A percentile compares a stretch with the other conserved stretches of the same genome.
Evolutionary conservation across 768 basidiomycete species (phyloP).

Genomic region (Infundibulicybe gibba): DNA sequence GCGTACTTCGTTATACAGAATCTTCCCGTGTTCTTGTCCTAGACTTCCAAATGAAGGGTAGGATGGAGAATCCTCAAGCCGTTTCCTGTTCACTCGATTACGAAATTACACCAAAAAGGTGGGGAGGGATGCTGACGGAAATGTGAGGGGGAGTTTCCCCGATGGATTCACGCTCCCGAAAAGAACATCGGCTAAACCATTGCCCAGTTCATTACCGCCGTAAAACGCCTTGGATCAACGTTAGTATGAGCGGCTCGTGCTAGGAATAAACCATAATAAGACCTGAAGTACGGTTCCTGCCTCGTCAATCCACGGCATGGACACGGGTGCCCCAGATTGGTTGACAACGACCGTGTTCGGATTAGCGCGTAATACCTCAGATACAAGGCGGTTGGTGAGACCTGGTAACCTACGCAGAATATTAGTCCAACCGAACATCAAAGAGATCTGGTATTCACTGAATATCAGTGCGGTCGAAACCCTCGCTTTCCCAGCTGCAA

Average conservation of each 20-base stretch:
- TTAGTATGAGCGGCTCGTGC: not conserved
- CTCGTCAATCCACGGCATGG: slow-evolving; percentile 51
- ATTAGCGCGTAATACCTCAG: slow-evolving; percentile 44
- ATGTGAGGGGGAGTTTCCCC: slow-evolving; percentile 53
- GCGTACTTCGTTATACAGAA: slow-evolving; percentile 42
- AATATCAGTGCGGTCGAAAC: slow-evolving; percentile 48
- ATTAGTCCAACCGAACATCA: not conserved
- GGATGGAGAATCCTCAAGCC: slow-evolving; percentile 50
- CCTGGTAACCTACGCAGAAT: slow-evolving; percentile 38
- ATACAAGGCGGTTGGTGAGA: slow-evolving; percentile 46
- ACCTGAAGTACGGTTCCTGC: slow-evolving; percentile 37
- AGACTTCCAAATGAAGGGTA: slow-evolving; percentile 40
- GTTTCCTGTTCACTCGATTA: slow-evolving; percentile 25
- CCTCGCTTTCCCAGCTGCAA: slow-evolving; percentile 50
- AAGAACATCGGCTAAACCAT: slow-evolving; percentile 54
- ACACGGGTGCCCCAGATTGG: slow-evolving; percentile 50
- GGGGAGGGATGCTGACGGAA: slow-evolving; percentile 33
- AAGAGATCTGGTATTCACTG: slow-evolving; percentile 21
- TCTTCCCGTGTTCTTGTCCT: slow-evolving; percentile 39
- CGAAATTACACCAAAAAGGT: not conserved
- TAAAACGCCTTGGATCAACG: slow-evolving; percentile 37
- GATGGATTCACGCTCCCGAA: slow-evolving; percentile 61
- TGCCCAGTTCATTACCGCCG: slow-evolving; percentile 52
- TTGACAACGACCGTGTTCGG: slow-evolving; percentile 54
- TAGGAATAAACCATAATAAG: slow-evolving; percentile 3